phyloP scores from a whole-genome alignment of 305 asterid genomes.

The Ilex paraguariensis region DNA sequence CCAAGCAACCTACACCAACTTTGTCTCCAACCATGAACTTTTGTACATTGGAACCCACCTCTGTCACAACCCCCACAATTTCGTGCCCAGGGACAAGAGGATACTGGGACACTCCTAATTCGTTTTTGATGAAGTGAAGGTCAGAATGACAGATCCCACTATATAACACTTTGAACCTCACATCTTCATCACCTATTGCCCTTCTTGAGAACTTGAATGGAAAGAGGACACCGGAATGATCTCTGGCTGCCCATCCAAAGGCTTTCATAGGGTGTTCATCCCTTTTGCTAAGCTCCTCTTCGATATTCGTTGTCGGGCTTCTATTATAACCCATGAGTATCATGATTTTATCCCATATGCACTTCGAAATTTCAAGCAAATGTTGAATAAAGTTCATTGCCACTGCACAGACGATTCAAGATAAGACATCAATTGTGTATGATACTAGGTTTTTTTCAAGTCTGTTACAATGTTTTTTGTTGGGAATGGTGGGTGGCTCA shows the following conservation, averaged over 20 bases:
- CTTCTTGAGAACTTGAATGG: conserved; percentile 17
- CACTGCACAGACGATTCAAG: neutral
- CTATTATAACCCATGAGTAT: neutral
- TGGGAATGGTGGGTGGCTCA: too few relatives aligned
- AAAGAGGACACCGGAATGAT: conserved; percentile 12
- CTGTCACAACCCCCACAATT: conserved; percentile 11
- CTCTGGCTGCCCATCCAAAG: conserved; percentile 16
- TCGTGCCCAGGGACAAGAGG: conserved; percentile 18
- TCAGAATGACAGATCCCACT: conserved; percentile 19
- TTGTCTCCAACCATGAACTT: conserved; percentile 15
- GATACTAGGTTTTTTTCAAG: too few relatives aligned
- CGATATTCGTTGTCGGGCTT: neutral
- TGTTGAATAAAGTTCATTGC: neutral
- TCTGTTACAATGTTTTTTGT: too few relatives aligned
- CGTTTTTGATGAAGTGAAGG: conserved; percentile 14
- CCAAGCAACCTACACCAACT: conserved; percentile 13
- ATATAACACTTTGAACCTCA: conserved; percentile 10
- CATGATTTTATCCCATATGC: conserved; percentile 1
- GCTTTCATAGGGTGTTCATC: conserved; percentile 13
- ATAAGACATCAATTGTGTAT: neutral
- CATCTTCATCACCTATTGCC: conserved; percentile 14
- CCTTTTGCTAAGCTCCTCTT: conserved; percentile 3
- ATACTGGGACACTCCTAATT: conserved; percentile 3
- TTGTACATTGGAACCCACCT: conserved; percentile 5
- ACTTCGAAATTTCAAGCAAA: neutral